phyloP scores from a whole-genome alignment of 495 filamentous ascomycete species.

The Penicillium coprophilum region DNA sequence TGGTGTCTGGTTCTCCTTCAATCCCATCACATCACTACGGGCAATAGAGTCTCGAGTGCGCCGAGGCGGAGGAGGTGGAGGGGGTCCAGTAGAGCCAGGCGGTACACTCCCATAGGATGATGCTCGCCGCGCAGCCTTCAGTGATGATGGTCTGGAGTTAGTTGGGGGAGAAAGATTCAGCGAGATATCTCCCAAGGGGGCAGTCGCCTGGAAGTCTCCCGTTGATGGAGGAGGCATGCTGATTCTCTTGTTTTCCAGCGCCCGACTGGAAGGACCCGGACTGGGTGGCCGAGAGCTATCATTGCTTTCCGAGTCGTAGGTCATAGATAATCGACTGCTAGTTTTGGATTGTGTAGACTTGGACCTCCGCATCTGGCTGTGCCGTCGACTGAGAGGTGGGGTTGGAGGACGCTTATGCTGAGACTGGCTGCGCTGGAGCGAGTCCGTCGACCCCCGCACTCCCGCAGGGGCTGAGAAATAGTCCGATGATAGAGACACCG shows the following conservation, averaged over 20 bases:
- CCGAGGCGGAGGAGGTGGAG: constrained; percentile 62
- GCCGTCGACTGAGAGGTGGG: constrained; percentile 48
- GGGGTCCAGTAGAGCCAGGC: constrained; percentile 32
- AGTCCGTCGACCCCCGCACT: constrained; percentile 22
- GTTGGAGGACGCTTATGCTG: constrained; percentile 50
- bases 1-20: constrained; percentile 24
- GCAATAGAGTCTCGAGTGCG: constrained; percentile 55
- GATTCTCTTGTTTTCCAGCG: constrained; percentile 20
- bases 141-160: constrained; percentile 11
- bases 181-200: constrained; percentile 7
- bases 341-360: constrained; percentile 40
- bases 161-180: constrained; percentile 8
- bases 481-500: constrained; percentile 46
- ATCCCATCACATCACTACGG: constrained; percentile 38
- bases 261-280: constrained; percentile 26
- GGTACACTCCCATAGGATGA: constrained; percentile 29
- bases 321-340: constrained; percentile 38
- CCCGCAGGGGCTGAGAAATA: constrained; percentile 28
- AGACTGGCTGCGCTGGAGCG: constrained; percentile 38
- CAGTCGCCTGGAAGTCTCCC: constrained; percentile 12
- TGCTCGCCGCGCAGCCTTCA: constrained; percentile 19
- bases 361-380: constrained; percentile 48
- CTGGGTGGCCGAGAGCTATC: constrained; percentile 36
- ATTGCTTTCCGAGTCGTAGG: constrained; percentile 25
- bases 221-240: constrained; percentile 29